Evolutionary conservation across 2,329 filamentous ascomycete species (phyloP), one percentile per base, ranked within the genome.

Genomic region (Apiospora malaysiana): DNA sequence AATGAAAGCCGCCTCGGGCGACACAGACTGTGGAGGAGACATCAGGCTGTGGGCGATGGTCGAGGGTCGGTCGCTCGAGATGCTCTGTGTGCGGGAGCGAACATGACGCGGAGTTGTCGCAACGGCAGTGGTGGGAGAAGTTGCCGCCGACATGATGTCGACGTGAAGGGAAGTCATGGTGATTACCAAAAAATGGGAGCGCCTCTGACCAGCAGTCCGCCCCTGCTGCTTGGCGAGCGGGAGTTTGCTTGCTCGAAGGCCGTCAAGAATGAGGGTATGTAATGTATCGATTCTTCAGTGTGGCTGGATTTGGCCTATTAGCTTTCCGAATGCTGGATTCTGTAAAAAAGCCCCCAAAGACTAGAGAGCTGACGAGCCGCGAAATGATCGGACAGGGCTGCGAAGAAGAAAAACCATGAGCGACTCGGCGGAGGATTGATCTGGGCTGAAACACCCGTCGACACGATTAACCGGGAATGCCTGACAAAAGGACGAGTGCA

Each of bases 1-100:
- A 77, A 99, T 95, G 82, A 97, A 99, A 23, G 91, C 93, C 42
- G 96, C 92, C 74, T 92, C 86, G 12, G 95, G 96, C 65, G 91
- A 91, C 71, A 95, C 88, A 68, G 85, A 85, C 45, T 88, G 80
- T 23, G 94, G 92, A 69, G 93, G 92, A 66, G 90, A 89, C 80
- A 89, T 86, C 68, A 92, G 82, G 77, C 87, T 87, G 77, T 85
- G 84, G 80, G 82, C 84, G 73, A 88, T 85, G 8, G 87, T 83
- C 7, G 92, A 93, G 32, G 91, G 89, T 72, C 89, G 84, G 80
- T 94, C 92, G 84, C 92, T 93, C 72, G 90, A 93, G 74, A 92
- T 86, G 81, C 91, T 93, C 74, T 88, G 87, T 18, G 87, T 85
- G 37, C 76, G 23, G 25, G 65, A 45, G 65, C 65, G 65, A 32